phyloP scores from a whole-genome alignment of 495 filamentous ascomycete species.

The Penicillium alfredii region DNA sequence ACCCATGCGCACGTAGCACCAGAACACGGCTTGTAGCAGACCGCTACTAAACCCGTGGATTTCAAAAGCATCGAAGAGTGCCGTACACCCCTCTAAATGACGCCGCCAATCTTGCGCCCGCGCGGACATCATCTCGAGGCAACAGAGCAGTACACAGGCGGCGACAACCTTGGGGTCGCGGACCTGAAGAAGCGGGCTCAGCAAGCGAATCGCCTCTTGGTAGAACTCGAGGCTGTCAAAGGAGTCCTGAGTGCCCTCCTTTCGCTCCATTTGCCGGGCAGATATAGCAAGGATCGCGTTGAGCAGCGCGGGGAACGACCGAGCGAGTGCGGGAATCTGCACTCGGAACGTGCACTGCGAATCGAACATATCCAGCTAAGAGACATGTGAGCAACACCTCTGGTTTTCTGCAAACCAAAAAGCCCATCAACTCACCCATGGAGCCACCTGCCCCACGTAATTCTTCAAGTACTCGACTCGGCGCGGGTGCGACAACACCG shows the following conservation, averaged over 20 bases:
- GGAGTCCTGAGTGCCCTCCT: conserved; percentile 27
- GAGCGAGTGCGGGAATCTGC: conserved; percentile 35
- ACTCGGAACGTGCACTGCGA: conserved; percentile 36
- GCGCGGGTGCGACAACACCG: conserved; percentile 20
- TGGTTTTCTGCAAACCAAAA: no score
- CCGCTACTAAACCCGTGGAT: conserved; percentile 40
- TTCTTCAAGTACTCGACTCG: conserved; percentile 40
- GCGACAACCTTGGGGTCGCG: conserved; percentile 38
- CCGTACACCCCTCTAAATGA: conserved; percentile 44
- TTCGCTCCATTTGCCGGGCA: conserved; percentile 39
- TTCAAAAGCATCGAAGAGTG: conserved; percentile 36
- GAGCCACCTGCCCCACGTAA: conserved; percentile 40
- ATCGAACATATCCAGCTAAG: conserved; percentile 48
- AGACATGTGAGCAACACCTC: no score
- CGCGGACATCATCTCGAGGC: conserved; percentile 46
- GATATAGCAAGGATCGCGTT: conserved; percentile 41
- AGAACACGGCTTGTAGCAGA: conserved; percentile 40
- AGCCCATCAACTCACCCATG: conserved; percentile 33
- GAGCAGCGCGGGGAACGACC: conserved; percentile 31
- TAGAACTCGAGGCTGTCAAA: conserved; percentile 41
- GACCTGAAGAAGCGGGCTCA: conserved; percentile 30
- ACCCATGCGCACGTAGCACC: conserved; percentile 48
- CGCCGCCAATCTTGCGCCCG: conserved; percentile 41
- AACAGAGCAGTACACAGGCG: conserved; percentile 37
- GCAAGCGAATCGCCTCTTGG: conserved; percentile 40